Base-by-base conservation (phyloP, 2,329 filamentous ascomycete genomes). In the Botryotinia calthae region DNA sequence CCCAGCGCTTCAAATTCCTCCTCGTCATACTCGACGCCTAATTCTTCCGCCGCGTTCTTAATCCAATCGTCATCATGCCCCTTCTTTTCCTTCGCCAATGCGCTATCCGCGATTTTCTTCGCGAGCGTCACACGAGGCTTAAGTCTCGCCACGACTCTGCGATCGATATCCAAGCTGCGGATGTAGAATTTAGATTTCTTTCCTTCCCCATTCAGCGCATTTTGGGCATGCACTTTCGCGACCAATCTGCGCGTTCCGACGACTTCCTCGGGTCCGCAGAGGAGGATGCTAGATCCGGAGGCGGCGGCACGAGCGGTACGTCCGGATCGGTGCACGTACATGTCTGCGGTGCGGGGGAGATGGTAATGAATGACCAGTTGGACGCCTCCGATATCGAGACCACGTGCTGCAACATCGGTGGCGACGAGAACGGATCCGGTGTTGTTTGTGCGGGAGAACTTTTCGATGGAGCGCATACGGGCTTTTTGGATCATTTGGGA, bases 401-500 rank as follows among this genome's bases (percentile, higher is more conserved):
- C 96, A 75, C 95, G 90, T 14, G 95, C 94, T 3, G 95, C 95
- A 40, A 98, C 95, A 81, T 98, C 95, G 0, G 96, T 98, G 5
- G 96, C 94, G 28, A 99, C 88, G 4, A 98, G 88, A 63, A 98
- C 92, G 2, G 90, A 88, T 0, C 83, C 79, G 25, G 82, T 82
- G 44, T 85, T 83, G 64, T 88, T 85, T 0, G 89, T 85, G 4
- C 88, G 88, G 1, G 92, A 91, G 83, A 99, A 98, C 58, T 93
- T 91, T 81, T 99, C 96, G 2, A 99, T 88, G 2, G 94, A 95
- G 56, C 95, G 90, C n/a, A 98, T 86, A 62, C 96, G 94, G 4
- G 96, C 95, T 82, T 98, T 98, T 82, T 99, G 96, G 1, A 90
- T 87, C 96, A 99, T 98, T 76, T 94, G 92, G 0, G 94, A 98